A percentile compares a stretch with the other conserved stretches of the same genome.
phyloP scores from a whole-genome alignment of 1,284 basidiomycete genomes.

The Grifola frondosa region DNA sequence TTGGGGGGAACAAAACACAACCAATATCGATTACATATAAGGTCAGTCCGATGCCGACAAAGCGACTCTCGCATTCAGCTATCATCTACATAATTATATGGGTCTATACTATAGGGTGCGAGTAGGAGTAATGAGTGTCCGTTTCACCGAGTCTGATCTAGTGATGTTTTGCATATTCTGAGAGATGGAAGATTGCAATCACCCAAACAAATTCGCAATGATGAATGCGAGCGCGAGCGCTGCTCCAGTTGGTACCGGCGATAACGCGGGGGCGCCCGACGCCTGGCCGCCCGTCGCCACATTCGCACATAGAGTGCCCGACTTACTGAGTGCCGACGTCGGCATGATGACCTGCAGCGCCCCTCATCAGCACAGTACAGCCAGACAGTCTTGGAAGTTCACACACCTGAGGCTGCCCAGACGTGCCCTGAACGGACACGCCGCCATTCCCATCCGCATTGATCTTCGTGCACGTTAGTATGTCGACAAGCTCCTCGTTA shows the following conservation, averaged over 20 bases:
- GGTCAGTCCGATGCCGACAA: too few species aligned
- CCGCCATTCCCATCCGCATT: conserved; percentile 46
- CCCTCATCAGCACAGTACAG: not conserved
- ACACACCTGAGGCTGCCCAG: conserved; percentile 44
- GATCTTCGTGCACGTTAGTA: conserved; percentile 53
- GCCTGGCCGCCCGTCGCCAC: conserved; percentile 13
- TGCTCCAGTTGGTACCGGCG: conserved; percentile 5
- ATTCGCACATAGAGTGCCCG: conserved; percentile 16
- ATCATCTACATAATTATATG: too few species aligned
- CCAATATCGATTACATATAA: too few species aligned
- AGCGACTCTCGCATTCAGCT: too few species aligned
- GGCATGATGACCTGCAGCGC: conserved; percentile 24
- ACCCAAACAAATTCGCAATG: conserved; percentile 9
- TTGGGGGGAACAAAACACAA: too few species aligned
- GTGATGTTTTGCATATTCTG: too few species aligned
- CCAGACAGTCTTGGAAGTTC: not conserved
- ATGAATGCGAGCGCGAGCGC: conserved; percentile 9
- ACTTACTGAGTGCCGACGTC: conserved; percentile 21
- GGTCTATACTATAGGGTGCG: too few species aligned
- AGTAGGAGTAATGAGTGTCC: too few species aligned
- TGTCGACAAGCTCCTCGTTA: conserved; percentile 57
- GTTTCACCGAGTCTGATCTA: too few species aligned
- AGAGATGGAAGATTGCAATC: too few species aligned
- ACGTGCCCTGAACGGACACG: conserved; percentile 33
- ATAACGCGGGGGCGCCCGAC: conserved; percentile 13